These are phyloP conservation scores for Castanea crenata DNA, from an alignment of 306 rosid genomes.

Conservation along the genomic window DNA sequence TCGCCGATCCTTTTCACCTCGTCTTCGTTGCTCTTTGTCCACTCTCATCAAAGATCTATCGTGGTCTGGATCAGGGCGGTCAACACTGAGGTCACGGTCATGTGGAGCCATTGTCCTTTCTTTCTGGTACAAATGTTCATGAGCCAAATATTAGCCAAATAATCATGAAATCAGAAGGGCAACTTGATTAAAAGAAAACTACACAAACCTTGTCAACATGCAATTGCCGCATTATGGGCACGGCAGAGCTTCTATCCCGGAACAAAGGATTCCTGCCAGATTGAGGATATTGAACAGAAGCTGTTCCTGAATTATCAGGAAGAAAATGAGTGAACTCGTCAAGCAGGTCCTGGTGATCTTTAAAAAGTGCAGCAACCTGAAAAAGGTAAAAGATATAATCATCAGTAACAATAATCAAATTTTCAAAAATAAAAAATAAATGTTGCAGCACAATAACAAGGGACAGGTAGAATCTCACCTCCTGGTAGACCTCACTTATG, in stretches of 20 bases:
- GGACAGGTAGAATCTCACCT: conserved; percentile 52
- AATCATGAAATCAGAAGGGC: conserved; percentile 22
- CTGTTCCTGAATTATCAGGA: conserved; percentile 69
- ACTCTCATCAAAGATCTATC: conserved; percentile 59
- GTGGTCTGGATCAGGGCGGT: conserved; percentile 78
- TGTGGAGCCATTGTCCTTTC: conserved; percentile 63
- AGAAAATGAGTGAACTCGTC: conserved; percentile 85
- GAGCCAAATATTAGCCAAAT: conserved; percentile 28
- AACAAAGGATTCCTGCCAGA: conserved; percentile 63
- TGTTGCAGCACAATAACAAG: conserved; percentile 13
- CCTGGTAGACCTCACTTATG: conserved; percentile 75
- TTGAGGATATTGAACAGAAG: conserved; percentile 50
- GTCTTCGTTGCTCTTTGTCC: conserved; percentile 84
- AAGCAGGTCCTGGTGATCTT: conserved; percentile 80
- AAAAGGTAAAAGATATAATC: conserved; percentile 26
- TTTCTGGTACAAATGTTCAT: conserved; percentile 53
- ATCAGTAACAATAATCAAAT: conserved; percentile 9
- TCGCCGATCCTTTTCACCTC: conserved; percentile 73
- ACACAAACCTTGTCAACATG: conserved; percentile 73
- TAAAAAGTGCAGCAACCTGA: conserved; percentile 90
- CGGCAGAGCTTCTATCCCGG: conserved; percentile 80
- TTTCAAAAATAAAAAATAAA: not conserved
- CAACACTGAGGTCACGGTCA: conserved; percentile 87
- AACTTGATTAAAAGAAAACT: conserved; percentile 5
- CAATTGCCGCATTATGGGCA: conserved; percentile 65